Base-by-base conservation (phyloP, 495 filamentous ascomycete species). In the Clavariopsis aquatica region DNA sequence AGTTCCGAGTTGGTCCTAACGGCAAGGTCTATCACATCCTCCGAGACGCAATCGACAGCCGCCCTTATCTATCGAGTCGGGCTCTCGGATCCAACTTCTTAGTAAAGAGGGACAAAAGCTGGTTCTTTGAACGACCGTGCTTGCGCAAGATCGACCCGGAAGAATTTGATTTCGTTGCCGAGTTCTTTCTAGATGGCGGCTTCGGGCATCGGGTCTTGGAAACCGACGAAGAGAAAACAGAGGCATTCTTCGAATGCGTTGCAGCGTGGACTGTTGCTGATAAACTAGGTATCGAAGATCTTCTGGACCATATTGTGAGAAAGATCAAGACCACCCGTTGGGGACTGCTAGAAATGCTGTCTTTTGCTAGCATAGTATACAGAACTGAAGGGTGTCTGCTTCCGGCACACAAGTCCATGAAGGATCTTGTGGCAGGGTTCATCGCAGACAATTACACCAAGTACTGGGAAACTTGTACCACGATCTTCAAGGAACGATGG, bases 271-370 rank as follows among this genome's bases (percentile, higher is more conserved):
- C 45, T 5, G 43, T 70, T 9, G 68, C 57, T 15, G 23, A 41
- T 12, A 51, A 57, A 27, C 22, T 66, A 3, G 52, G 51, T 12
- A 58, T 66, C 24, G 29, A 47, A 1, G 68, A 70, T 31, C 31
- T 70, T 1, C 51, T 70, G 23, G 55, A 58, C 7, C 52, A 57
- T 19, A 60, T 70, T 19, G 52, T 52, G 3, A 19, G 47, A 13
- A 70, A 70, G 27, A 13, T 70, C 1, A 36, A 29, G 3, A 43
- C 34, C 5, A 31, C 22, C 15, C 55, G 49, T 7, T 65, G 55
- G 66, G 31, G 24, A 5, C 2, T 58, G 20, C 29, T 41, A 10
- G 65, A 59, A 27, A 27, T 55, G 7, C 34, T 64, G 6, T 29
- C 56, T 8, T 45, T 68, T 22, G 54, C 54, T n/a, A 24, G 20